A percentile compares a stretch with the other conserved stretches of the same genome.
Conservation (phyloP, 1,284 basidiomycete species). For the Pascua sp. region DNA sequence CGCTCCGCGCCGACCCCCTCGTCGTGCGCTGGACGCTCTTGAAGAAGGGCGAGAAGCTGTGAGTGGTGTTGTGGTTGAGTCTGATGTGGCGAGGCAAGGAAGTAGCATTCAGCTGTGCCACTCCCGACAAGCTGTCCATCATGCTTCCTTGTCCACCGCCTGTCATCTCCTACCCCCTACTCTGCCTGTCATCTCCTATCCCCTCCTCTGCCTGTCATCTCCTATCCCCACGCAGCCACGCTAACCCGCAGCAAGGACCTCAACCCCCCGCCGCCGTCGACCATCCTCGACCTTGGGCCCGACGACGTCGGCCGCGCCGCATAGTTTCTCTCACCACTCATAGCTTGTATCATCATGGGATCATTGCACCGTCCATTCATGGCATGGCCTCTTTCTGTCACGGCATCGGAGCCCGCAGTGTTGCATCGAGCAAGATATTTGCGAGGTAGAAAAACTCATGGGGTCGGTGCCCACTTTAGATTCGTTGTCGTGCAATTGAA, state of each 20-base stretch:
- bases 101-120: background rate
- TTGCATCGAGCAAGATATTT: too few species aligned
- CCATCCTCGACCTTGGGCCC: conserved; percentile 1
- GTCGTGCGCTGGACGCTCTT: conserved; percentile 34
- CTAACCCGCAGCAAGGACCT: conserved; percentile 6
- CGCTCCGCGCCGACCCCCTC: conserved; percentile 42
- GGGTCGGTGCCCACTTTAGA: too few species aligned
- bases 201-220: background rate
- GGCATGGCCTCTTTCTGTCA: too few species aligned
- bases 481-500: too few species aligned
- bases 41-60: conserved; percentile 20
- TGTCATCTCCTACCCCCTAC: background rate
- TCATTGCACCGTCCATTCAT: too few species aligned
- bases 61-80: background rate
- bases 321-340: too few species aligned
- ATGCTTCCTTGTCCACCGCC: background rate
- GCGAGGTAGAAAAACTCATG: too few species aligned
- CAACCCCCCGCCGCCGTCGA: conserved; percentile 12
- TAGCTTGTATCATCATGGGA: too few species aligned
- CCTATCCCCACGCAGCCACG: background rate
- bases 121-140: background rate
- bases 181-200: too few species aligned
- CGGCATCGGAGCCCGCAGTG: too few species aligned
- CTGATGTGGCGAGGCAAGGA: background rate
- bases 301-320: too few species aligned